Base-by-base conservation (phyloP, 495 filamentous ascomycete species). In the Penicillium malachiteum region DNA sequence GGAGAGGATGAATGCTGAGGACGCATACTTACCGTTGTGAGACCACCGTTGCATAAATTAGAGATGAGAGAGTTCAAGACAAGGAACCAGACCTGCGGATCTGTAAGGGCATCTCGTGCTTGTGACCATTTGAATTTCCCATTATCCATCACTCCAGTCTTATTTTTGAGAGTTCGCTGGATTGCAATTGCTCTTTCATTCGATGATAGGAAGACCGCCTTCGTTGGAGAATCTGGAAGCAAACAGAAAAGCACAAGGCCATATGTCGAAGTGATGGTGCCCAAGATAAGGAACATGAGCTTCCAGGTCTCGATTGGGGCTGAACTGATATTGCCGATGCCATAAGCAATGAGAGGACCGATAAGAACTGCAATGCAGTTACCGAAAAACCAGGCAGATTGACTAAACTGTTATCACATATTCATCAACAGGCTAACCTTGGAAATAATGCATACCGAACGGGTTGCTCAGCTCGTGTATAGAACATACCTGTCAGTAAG, bases 261-360 rank as follows among this genome's bases (percentile, higher is more conserved):
- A 17, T 79, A 81, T 10, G 72, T 30, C 1, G 85, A 61, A 0
- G 86, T 88, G 13, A 87, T 52, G 11, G 79, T 55, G 21, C 84
- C 86, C 21, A 87, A 72, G 31, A 82, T 74, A 34, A 87, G 58
- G 56, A 86, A 87, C 73, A 87, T 80, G 44, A 78, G 73, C 32
- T 73, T 84, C 48, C 82, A 80, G 10, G 50, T 48, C 3, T 17
- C 48, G 13, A 65, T 56, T 3, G 39, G 38, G 3, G 48, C 21
- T 11, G 59, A 54, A 6, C 54, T 58, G 16, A 85, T 69, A 49
- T 83, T 73, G 58, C 85, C 82, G 52, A 86, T 83, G 11, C 67
- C 83, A 33, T 77, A 87, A 1, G 80, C 81, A 6, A 87, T 59
- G 12, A 83, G 54, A 1, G 81, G 78, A 0, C 84, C 85, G 39